Evolutionary conservation across 2,329 filamentous ascomycete species (phyloP), one percentile per base, ranked within the genome.

Genomic region (Pyrenophora tritici-repentis): DNA sequence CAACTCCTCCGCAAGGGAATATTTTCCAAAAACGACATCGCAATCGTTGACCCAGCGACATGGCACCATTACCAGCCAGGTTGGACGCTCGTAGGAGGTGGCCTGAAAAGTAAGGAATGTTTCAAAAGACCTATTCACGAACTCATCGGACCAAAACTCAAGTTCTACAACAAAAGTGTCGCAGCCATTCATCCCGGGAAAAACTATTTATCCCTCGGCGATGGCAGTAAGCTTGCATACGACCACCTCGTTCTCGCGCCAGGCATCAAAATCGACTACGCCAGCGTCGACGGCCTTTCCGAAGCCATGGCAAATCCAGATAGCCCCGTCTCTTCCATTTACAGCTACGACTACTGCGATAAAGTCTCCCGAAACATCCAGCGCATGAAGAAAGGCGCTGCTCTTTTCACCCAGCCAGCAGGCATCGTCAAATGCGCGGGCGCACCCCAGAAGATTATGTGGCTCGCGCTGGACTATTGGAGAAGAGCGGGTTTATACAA

Each of bases 41-140:
- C 86, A 16, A 62, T 88, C 18, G 73, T 88, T 39, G 86, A 88
- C 56, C 86, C 86, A 0, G 78, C 85, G 1, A 66, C 73, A 55
- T 85, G 79, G 77, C 85, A 88, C 65, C 79, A 88, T 73, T 88
- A 87, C 67, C 86, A 88, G 67, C 84, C 86, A 1, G 86, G 86
- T 44, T 88, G 85, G 85, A 88, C 86, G 2, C 76, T 88, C 0
- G 86, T 88, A 1, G 85, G 85, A 34, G 85, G 83, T 29, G 86
- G 86, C 2, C 76, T 88, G 35, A 87, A 87, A 71, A 79, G 75
- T 38, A 85, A 84, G 66, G 75, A 85, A 54, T 78, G 85, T 22
- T 71, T 88, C 47, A 78, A 79, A 40, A 71, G 73, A 50, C 80
- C 79, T 1, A 67, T 87, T 33, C 60, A 73, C 4, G 72, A 72